Percentiles rank a stretch among this genome's conserved stretches.
phyloP scores from a whole-genome alignment of 495 filamentous ascomycete species.

The Parmelia sp. region DNA sequence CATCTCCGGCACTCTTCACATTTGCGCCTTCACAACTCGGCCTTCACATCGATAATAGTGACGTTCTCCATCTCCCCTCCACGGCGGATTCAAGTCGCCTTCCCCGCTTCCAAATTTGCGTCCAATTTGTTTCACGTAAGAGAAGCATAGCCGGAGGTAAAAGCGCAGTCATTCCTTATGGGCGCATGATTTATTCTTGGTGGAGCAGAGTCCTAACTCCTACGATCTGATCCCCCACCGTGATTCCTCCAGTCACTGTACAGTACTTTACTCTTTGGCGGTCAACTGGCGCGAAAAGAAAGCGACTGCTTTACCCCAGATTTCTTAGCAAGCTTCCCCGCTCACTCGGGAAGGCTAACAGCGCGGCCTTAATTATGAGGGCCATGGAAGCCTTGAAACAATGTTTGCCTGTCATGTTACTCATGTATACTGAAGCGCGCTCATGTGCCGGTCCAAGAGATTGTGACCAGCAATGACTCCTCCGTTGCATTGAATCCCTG shows the following conservation, averaged over 20 bases:
- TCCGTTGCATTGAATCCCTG: neutral
- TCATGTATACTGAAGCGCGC: neutral
- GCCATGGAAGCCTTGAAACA: neutral
- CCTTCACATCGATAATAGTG: neutral
- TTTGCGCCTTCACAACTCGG: neutral
- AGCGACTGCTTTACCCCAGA: neutral
- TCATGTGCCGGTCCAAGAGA: neutral
- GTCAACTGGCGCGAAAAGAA: too few species aligned
- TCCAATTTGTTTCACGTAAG: neutral
- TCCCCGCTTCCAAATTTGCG: neutral
- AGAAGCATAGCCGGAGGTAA: neutral
- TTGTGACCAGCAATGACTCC: neutral
- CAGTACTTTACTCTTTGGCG: too few species aligned
- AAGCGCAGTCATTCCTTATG: constrained; percentile 3
- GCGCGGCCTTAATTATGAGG: neutral
- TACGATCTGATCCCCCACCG: neutral
- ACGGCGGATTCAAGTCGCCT: neutral
- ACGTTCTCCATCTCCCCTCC: neutral
- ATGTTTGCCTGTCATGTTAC: neutral
- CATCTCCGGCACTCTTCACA: neutral
- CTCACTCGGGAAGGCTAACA: neutral
- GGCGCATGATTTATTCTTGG: constrained; percentile 12
- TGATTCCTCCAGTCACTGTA: neutral
- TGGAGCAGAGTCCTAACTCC: constrained; percentile 30
- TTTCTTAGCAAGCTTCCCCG: constrained; percentile 3